Base-by-base conservation (phyloP, 1,284 basidiomycete genomes). In the Meira miltonrushii region DNA sequence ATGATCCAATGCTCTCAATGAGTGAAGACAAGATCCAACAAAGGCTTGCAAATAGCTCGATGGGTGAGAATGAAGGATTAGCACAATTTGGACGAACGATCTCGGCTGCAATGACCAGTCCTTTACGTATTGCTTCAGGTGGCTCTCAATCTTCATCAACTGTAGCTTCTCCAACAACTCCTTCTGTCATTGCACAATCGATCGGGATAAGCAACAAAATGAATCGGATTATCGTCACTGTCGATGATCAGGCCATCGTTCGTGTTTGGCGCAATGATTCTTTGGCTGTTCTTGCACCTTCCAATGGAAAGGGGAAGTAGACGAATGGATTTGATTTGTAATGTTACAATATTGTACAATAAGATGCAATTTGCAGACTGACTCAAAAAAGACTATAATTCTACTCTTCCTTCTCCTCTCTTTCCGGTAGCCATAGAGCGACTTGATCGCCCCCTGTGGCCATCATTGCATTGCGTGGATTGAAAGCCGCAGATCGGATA, bases 401-500 rank as follows among this genome's bases (percentile, higher is more conserved):
- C 8, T 33, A 33, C 28, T 33, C 28, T 33, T 33, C 28, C 5
- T 17, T 48, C 13, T 58, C 52, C 9, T 52, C 50, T 25, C 23
- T 11, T 25, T 75, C 69, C 19, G 74, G 74, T 13, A 77, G 61
- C 74, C 74, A 77, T 51, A 77, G 64, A 1, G 68, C 67, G 1
- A 75, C 62, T 57, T 75, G 66, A 8, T 60, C 55, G 2, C 72
- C 67, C 6, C 65, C 74, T 12, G 62, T 75, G 39, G 62, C 57
- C 13, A 77, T 57, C 49, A 76, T 67, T 15, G 74, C 72, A 46
- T 61, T 56, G 39, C 70, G 54, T 1, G 72, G 75, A 41, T 72
- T 77, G 64, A 77, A 77, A 2, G 67, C 74, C 0, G 75, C 65
- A 7, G 66, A 61, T 13, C 72, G 63, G 2, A 64, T 39, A 3